These are phyloP conservation scores for Rhodotorula sp. DNA, from an alignment of 1,284 basidiomycete species.

Conservation along the genomic window DNA sequence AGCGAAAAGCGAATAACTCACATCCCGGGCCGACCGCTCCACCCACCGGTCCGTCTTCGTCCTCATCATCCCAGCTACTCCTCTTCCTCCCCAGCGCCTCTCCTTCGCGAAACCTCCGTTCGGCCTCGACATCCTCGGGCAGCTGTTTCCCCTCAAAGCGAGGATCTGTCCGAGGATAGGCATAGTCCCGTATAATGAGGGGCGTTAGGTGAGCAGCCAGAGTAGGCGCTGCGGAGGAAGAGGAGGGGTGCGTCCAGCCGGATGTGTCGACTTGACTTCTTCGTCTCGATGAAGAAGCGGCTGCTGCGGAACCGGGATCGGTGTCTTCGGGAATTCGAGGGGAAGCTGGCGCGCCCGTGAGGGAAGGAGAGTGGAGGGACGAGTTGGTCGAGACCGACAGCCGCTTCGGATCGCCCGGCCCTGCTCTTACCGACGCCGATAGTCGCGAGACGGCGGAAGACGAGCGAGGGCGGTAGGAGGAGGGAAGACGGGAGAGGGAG, in stretches of 20 bases:
- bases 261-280: neutral
- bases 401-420: constrained; percentile 1
- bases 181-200: constrained; percentile 22
- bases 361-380: neutral
- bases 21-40: neutral
- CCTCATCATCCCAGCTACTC: neutral
- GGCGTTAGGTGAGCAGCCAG: neutral
- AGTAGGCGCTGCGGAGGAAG: neutral
- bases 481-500: neutral
- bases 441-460: constrained; percentile 9
- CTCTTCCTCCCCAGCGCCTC: neutral
- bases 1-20: neutral
- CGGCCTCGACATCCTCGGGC: constrained; percentile 9
- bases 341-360: neutral
- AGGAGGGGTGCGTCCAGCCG: neutral
- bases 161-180: constrained; percentile 16
- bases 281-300: neutral
- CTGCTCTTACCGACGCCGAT: neutral
- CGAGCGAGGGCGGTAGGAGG: neutral
- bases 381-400: constrained; percentile 1
- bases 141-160: constrained; percentile 8
- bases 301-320: neutral
- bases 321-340: constrained; percentile 7
- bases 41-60: neutral
- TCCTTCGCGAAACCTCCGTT: constrained; percentile 13